Percentiles rank a stretch among this genome's conserved stretches.
These are phyloP conservation scores for Apiospora aurea DNA, from an alignment of 2,329 filamentous ascomycete species.

Conservation along the genomic window DNA sequence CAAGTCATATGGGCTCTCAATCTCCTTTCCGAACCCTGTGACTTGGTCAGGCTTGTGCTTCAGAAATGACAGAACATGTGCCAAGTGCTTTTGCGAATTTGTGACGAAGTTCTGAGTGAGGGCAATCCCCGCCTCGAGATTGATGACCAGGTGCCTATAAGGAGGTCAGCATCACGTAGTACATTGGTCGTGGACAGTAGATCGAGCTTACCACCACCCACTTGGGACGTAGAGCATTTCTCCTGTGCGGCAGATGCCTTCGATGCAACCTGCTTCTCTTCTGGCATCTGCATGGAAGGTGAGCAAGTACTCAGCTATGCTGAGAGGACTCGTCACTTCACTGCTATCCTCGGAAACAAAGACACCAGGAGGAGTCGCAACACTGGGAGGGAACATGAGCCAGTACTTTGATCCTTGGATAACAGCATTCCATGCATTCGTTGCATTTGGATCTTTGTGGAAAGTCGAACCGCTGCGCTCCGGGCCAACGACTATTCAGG, in stretches of 20 bases:
- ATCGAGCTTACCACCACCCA: constrained; percentile 74
- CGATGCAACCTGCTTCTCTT: constrained; percentile 75
- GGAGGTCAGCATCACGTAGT: not conserved
- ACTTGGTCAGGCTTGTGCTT: constrained; percentile 84
- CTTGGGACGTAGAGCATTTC: constrained; percentile 93
- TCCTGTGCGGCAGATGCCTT: constrained; percentile 83
- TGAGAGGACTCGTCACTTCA: constrained; percentile 91
- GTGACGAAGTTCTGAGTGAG: constrained; percentile 97
- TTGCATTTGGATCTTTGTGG: constrained; percentile 81
- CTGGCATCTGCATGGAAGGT: constrained; percentile 88
- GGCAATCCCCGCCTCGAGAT: constrained; percentile 83
- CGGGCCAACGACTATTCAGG: constrained; percentile 71
- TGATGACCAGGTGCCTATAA: constrained; percentile 81
- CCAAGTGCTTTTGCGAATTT: constrained; percentile 64
- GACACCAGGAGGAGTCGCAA: constrained; percentile 80
- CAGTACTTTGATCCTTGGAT: constrained; percentile 92
- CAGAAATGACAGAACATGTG: constrained; percentile 80
- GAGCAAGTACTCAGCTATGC: constrained; percentile 95
- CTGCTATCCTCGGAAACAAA: constrained; percentile 88
- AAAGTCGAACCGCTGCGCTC: constrained; percentile 90
- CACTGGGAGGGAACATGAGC: constrained; percentile 92
- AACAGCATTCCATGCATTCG: constrained; percentile 74
- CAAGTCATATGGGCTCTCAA: constrained; percentile 75
- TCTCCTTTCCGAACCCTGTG: constrained; percentile 79
- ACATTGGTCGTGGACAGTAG: not conserved